Evolutionary conservation across 192 early-diverging fungal genomes (phyloP).

Genomic region (Jimgerdemannia lactiflua): DNA sequence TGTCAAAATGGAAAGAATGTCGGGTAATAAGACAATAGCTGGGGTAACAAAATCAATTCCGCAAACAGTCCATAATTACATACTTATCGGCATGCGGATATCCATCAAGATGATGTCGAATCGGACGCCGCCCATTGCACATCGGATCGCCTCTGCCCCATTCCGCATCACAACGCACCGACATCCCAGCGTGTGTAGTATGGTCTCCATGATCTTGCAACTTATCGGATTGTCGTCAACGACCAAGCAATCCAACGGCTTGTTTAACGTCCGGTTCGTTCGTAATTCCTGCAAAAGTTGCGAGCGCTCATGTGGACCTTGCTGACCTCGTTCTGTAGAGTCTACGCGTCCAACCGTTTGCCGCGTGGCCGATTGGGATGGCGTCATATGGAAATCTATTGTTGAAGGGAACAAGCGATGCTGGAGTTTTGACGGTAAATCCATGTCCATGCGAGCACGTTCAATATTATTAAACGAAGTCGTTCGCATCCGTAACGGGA

Average conservation of each 20-base stretch:
- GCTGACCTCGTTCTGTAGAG: neutral
- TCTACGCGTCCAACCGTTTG: neutral
- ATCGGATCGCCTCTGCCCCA: slow-evolving; percentile 88
- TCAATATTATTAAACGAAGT: neutral
- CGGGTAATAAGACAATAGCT: neutral
- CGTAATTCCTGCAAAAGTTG: neutral
- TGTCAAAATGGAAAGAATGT: neutral
- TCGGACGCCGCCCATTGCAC: slow-evolving; percentile 82
- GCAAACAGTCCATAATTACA: slow-evolving; percentile 22
- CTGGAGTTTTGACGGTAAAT: neutral
- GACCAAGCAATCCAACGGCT: slow-evolving; percentile 61
- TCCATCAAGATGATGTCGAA: slow-evolving; percentile 97
- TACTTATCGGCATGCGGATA: slow-evolving; percentile 90
- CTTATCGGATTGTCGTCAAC: slow-evolving; percentile 93
- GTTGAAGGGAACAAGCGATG: neutral
- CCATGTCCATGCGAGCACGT: neutral
- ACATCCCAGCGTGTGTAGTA: slow-evolving; percentile 70
- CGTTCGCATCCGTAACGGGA: neutral
- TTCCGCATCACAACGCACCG: slow-evolving; percentile 84
- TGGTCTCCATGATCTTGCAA: slow-evolving; percentile 88
- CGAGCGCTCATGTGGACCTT: neutral
- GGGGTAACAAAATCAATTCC: neutral
- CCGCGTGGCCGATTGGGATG: neutral
- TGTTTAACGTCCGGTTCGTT: neutral
- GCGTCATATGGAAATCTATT: neutral